These are phyloP conservation scores for Lasiodiplodia sp. DNA, from an alignment of 2,329 filamentous ascomycete genomes.

Conservation along the genomic window DNA sequence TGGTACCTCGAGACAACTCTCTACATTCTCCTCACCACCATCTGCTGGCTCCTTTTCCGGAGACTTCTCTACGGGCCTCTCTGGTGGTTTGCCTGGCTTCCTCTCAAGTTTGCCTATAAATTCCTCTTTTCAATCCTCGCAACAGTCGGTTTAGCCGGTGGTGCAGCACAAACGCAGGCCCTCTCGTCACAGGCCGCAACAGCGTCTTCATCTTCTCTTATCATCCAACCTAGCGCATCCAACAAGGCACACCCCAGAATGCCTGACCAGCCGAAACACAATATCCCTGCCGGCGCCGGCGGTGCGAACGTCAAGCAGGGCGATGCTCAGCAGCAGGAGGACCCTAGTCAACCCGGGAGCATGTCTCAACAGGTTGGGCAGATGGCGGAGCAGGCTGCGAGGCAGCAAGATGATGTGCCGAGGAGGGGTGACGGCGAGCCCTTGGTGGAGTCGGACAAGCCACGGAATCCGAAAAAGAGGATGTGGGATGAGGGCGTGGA, in stretches of 20 bases:
- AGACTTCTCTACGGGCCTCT: conserved; percentile 86
- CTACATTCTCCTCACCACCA: conserved; percentile 78
- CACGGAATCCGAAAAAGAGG: conserved; percentile 66
- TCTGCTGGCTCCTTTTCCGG: conserved; percentile 85
- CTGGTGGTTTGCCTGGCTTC: conserved; percentile 88
- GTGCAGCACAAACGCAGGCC: conserved; percentile 16
- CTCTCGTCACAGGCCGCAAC: conserved; percentile 27
- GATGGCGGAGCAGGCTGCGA: conserved; percentile 48
- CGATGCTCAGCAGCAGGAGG: conserved; percentile 34
- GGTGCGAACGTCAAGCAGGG: conserved; percentile 53
- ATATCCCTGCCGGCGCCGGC: conserved; percentile 57
- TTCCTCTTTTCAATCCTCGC: conserved; percentile 62
- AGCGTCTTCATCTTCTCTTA: conserved; percentile 43
- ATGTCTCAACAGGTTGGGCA: conserved; percentile 51
- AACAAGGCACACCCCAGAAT: conserved; percentile 44
- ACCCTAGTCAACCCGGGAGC: conserved; percentile 46
- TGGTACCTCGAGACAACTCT: conserved; percentile 96
- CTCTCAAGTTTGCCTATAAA: conserved; percentile 72
- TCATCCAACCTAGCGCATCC: conserved; percentile 54
- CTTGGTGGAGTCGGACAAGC: conserved; percentile 49
- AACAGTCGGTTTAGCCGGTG: conserved; percentile 52
- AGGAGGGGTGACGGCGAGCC: conserved; percentile 55
- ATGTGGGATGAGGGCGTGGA: conserved; percentile 62
- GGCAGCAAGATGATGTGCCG: conserved; percentile 37
- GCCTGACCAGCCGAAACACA: conserved; percentile 40